phyloP scores from a whole-genome alignment of 495 filamentous ascomycete genomes.

The Zalerion maritima region DNA sequence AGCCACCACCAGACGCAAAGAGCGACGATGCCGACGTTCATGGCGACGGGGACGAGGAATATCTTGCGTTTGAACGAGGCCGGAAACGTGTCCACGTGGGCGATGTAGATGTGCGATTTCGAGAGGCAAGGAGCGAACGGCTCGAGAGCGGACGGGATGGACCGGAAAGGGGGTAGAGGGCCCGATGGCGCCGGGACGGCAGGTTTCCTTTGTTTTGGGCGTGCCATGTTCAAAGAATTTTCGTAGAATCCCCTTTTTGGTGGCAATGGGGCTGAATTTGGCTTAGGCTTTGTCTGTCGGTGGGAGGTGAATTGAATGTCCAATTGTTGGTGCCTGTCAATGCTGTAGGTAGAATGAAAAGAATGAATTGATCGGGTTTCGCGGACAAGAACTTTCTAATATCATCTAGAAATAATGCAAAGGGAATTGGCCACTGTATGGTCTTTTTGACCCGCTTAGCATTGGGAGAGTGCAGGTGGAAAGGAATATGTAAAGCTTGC shows the following conservation, averaged over 20 bases:
- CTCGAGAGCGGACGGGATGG: slow-evolving; percentile 39
- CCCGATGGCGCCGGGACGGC: slow-evolving; percentile 9
- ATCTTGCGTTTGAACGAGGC: slow-evolving; percentile 54
- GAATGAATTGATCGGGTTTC: too few species aligned
- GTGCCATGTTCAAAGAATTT: slow-evolving; percentile 1
- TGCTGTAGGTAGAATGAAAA: too few species aligned
- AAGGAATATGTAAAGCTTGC: too few species aligned
- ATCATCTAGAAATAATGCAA: too few species aligned
- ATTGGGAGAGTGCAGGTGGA: too few species aligned
- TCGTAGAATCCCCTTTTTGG: slow-evolving; percentile 2
- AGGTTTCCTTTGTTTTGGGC: slow-evolving; percentile 12
- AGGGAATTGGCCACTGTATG: too few species aligned
- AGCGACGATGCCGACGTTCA: slow-evolving; percentile 47
- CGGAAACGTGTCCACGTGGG: slow-evolving; percentile 56
- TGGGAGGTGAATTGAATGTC: slow-evolving; percentile 1
- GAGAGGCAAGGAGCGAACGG: slow-evolving; percentile 49
- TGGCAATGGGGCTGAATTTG: neutral
- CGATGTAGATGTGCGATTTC: slow-evolving; percentile 55
- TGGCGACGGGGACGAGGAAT: slow-evolving; percentile 54
- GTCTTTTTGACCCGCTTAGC: too few species aligned
- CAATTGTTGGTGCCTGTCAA: slow-evolving; percentile 1
- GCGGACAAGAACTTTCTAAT: too few species aligned
- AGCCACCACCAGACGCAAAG: slow-evolving; percentile 48
- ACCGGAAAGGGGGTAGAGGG: slow-evolving; percentile 47
- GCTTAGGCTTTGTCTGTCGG: slow-evolving; percentile 2